Evolutionary conservation across 192 early-diverging fungal species (phyloP), one percentile per base, ranked within the genome.

Genomic region (Mortierella claussenii): DNA sequence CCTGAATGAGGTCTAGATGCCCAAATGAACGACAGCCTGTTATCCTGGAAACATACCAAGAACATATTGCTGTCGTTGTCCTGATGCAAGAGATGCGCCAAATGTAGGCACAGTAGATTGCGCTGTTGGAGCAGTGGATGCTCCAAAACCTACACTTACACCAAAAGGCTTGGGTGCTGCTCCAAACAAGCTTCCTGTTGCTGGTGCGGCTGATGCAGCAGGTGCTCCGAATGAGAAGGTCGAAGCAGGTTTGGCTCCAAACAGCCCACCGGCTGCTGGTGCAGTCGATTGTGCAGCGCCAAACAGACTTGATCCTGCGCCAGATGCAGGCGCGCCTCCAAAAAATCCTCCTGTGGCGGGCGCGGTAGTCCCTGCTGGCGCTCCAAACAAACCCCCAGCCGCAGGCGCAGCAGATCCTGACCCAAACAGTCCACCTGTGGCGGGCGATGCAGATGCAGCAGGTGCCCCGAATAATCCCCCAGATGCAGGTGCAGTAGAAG

Each of bases 61-160:
- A 32, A 74, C 75, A 44, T 81, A 82, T 55, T 67, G 76, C 53
- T 82, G 67, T 45, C 84, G 70, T 55, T 68, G 79, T 62, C 84
- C 81, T 36, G 75, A 59, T 49, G 83, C 80, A 5, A 76, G 44
- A 21, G 73, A 76, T 10, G 73, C 45, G 4, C 55, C 59, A 67
- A 76, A 67, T 28, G 40, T 65, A 33, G 70, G 55, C 10, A 37
- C 4, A 44, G 60, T 23, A 55, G 82, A 56, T 56, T 57, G 54
- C 20, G 62, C 33, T 15, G 70, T 18, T 60, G 82, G 31, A 43
- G 71, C 37, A 26, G 61, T 61, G 52, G 66, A 59, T 52, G 78
- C 64, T 31, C 61, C 70, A 46, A 74, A 74, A 2, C 55, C 61
- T 46, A 65, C 46, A 3, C 31, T 30, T 10, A 24, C 20, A 34